phyloP scores from a whole-genome alignment of 208 protist genomes.

The Leishmania gerbilli region DNA sequence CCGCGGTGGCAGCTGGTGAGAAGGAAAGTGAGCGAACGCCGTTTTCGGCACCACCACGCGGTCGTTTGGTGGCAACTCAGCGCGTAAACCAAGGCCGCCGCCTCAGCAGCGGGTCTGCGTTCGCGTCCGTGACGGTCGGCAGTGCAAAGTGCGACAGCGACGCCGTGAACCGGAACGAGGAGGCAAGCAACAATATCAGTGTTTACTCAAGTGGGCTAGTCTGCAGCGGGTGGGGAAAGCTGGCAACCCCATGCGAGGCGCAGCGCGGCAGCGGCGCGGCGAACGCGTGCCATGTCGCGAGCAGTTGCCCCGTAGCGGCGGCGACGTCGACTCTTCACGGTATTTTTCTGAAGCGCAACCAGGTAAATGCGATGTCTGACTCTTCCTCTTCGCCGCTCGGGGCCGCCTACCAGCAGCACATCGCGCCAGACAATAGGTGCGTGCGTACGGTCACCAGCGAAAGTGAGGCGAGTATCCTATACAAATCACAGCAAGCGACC shows the following conservation, averaged over 20 bases:
- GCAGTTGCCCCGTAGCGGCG: neutral
- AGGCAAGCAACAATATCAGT: neutral
- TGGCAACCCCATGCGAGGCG: conserved; percentile 1
- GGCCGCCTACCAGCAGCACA: neutral
- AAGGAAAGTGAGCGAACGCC: conserved; percentile 3
- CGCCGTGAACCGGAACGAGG: conserved; percentile 4
- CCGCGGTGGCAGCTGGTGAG: conserved; percentile 7
- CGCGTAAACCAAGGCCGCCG: neutral
- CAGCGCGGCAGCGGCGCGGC: neutral
- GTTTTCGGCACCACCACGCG: neutral
- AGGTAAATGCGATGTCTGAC: neutral
- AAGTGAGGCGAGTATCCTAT: neutral
- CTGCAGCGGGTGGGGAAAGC: neutral
- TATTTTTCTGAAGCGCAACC: neutral
- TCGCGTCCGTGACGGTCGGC: neutral
- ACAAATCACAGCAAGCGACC: conserved; percentile 19
- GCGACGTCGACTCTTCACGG: neutral
- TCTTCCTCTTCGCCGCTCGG: conserved; percentile 2
- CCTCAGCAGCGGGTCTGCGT: neutral
- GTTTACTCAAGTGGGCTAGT: neutral
- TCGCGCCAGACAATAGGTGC: neutral
- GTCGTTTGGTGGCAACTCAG: neutral
- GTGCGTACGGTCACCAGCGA: conserved; percentile 2
- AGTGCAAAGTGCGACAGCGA: neutral
- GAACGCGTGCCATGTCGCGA: neutral